Evolutionary conservation across 139 green algal species (phyloP), one percentile per base, ranked within the genome.

Genomic region (Micromonas pusilla): DNA sequence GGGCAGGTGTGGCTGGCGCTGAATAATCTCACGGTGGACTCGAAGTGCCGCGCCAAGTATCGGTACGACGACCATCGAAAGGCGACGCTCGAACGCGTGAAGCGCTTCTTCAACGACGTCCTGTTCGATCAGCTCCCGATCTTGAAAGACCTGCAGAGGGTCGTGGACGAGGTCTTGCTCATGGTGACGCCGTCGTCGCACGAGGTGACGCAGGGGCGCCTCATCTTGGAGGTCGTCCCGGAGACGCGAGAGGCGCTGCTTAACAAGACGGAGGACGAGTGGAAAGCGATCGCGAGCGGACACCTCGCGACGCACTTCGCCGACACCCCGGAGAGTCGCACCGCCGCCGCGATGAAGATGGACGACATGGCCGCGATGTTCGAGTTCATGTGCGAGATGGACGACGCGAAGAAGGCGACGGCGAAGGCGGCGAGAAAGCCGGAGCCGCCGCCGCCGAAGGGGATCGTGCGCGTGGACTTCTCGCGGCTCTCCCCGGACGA

Each of bases 1-100:
- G 45, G 72, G 30, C 87, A 97, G 91, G 87, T 92, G 38, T 97
- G 92, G 92, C 87, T 97, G 66, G 80, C 88, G 36, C 52, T 97
- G 52, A 86, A 90, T 82, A 94, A 94, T 79, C 87, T 97, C 70
- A 64, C 94, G 63, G 86, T 92, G 37, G 91, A 96, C 66, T 85
- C 90, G 0, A 77, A 75, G 23, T 90, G 83, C 62, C 81, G 88
- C 0, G 84, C 83, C 26, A 92, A 91, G 81, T 93, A 94, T 81
- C 57, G 80, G 9, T 77, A 85, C 28, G 88, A 91, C 62, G 87
- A 91, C n/a, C 91, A 83, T 77, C 83, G 90, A 23, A 85, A 82
- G 53, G 88, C 90, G 21, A 67, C 54, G 38, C 83, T 97, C 21
- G 28, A 36, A 13, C 63, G 63, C 6, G 71, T 95, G 1, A 85